Conservation (phyloP, 2,329 filamentous ascomycete species). For the Boeremia lycopersici region DNA sequence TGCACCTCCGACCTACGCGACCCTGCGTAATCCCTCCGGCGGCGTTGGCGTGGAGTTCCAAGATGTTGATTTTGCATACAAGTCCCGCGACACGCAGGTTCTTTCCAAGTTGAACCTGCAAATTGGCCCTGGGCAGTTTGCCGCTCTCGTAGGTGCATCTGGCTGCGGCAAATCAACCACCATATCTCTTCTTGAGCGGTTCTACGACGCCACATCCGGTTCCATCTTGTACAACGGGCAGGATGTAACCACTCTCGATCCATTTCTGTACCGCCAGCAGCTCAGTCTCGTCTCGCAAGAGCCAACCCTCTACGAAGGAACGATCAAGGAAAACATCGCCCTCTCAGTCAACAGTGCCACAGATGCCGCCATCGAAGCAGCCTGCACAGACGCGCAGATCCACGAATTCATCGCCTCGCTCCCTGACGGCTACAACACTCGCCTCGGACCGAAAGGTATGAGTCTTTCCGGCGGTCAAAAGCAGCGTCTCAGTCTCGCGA, state of each 20-base stretch:
- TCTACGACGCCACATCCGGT: slow-evolving; percentile 87
- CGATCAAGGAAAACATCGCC: slow-evolving; percentile 48
- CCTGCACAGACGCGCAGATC: slow-evolving; percentile 46
- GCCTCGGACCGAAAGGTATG: slow-evolving; percentile 46
- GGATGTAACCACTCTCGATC: slow-evolving; percentile 45
- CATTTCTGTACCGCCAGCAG: slow-evolving; percentile 48
- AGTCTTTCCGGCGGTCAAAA: slow-evolving; percentile 44
- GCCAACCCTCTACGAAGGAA: slow-evolving; percentile 54
- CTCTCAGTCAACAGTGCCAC: slow-evolving; percentile 42
- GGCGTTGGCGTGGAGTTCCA: slow-evolving; percentile 74
- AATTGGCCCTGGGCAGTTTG: slow-evolving; percentile 67
- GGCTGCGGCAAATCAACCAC: slow-evolving; percentile 94
- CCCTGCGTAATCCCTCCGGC: slow-evolving; percentile 13
- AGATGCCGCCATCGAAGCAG: slow-evolving; percentile 37
- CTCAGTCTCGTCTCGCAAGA: slow-evolving; percentile 56
- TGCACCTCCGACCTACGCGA: slow-evolving; percentile 13
- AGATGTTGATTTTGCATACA: slow-evolving; percentile 92
- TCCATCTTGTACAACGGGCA: slow-evolving; percentile 64
- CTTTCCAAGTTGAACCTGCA: slow-evolving; percentile 54
- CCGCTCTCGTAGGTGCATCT: slow-evolving; percentile 71
- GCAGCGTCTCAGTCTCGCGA: slow-evolving; percentile 43
- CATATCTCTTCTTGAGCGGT: slow-evolving; percentile 88
- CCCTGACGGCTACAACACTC: slow-evolving; percentile 44
- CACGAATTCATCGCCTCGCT: slow-evolving; percentile 48
- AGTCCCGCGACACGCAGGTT: slow-evolving; percentile 78